A percentile compares a stretch with the other conserved stretches of the same genome.
Conservation (phyloP, 768 basidiomycete genomes). For the Ramaria sp. region DNA sequence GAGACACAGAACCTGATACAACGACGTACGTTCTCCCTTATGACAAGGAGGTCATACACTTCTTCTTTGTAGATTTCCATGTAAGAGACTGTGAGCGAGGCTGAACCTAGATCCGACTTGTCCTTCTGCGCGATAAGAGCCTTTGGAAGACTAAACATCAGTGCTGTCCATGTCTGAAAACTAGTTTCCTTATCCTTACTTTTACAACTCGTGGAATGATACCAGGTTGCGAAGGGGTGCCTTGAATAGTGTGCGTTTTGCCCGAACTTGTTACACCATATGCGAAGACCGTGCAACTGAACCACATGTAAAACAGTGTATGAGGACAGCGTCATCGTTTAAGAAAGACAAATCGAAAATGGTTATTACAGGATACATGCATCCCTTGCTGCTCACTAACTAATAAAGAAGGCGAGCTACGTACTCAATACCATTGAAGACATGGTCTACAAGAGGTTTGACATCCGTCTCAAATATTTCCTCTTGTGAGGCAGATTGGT, state of each 20-base stretch:
- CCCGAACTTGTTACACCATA: slow-evolving; percentile 89
- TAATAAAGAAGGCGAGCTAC: not conserved
- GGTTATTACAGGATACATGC: not conserved
- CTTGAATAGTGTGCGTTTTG: slow-evolving; percentile 93
- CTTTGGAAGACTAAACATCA: slow-evolving; percentile 18
- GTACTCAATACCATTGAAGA: slow-evolving; percentile 65
- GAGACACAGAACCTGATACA: slow-evolving; percentile 1
- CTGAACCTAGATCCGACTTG: slow-evolving; percentile 27
- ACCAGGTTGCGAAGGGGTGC: slow-evolving; percentile 58
- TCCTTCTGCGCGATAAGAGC: slow-evolving; percentile 45
- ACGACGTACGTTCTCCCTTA: slow-evolving; percentile 48
- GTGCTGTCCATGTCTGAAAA: not conserved
- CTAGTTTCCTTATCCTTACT: slow-evolving; percentile 25
- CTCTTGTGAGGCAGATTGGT: slow-evolving; percentile 55
- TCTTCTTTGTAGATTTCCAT: slow-evolving; percentile 93
- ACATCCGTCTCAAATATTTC: slow-evolving; percentile 73
- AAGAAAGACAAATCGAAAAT: not conserved
- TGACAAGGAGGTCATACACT: slow-evolving; percentile 75
- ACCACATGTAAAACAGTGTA: slow-evolving; percentile 44
- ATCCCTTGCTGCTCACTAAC: not conserved
- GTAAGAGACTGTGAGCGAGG: slow-evolving; percentile 53
- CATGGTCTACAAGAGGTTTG: slow-evolving; percentile 64
- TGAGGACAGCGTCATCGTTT: not conserved
- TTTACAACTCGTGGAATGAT: slow-evolving; percentile 77
- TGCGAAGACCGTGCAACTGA: slow-evolving; percentile 56